These are phyloP conservation scores for Naganishia vishniacii DNA, from an alignment of 768 basidiomycete species.

Conservation along the genomic window DNA sequence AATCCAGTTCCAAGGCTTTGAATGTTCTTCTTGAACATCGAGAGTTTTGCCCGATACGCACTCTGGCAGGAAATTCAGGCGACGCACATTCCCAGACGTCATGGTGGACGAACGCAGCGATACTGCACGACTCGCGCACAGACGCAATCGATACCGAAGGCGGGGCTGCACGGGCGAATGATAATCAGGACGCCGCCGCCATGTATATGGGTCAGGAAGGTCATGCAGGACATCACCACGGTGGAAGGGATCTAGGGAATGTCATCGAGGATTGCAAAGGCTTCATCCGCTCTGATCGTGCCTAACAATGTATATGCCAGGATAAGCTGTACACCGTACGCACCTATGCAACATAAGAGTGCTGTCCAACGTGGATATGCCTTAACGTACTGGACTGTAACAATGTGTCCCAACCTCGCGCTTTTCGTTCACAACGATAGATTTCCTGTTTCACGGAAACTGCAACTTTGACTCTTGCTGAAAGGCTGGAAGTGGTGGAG, in stretches of 20 bases:
- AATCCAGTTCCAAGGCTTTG: background rate
- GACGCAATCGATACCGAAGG: background rate
- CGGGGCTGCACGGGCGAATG: too few species aligned
- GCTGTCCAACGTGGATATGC: too few species aligned
- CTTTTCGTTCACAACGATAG: too few species aligned
- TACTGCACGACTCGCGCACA: background rate
- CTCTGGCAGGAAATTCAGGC: background rate
- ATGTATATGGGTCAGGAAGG: background rate
- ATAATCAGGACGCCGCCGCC: background rate
- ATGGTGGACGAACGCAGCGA: constrained; percentile 11
- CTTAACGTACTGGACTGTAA: too few species aligned
- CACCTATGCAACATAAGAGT: too few species aligned
- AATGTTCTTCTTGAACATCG: constrained; percentile 3
- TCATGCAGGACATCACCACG: background rate
- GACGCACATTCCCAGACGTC: background rate
- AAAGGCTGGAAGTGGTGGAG: too few species aligned
- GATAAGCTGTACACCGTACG: too few species aligned
- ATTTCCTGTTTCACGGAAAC: too few species aligned
- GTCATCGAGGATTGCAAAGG: background rate
- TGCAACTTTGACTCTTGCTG: too few species aligned
- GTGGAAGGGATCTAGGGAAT: background rate
- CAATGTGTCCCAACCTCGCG: too few species aligned
- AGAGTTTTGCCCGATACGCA: constrained; percentile 18
- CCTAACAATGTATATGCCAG: background rate
- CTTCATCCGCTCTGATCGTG: background rate